Conservation (phyloP, 2,329 filamentous ascomycete genomes). For the Zalaria sp. region DNA sequence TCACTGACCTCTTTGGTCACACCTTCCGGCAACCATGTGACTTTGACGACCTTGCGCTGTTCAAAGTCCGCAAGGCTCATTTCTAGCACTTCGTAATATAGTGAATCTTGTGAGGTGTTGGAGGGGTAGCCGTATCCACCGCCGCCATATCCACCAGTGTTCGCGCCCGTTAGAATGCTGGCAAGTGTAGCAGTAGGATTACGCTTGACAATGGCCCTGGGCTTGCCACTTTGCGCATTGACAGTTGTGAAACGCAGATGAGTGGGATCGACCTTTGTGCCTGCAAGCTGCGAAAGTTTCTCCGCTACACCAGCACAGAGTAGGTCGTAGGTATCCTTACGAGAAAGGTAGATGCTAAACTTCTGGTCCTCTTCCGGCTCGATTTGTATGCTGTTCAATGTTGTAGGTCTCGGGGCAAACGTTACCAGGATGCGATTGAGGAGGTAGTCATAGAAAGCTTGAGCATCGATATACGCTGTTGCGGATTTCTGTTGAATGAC, state of each 20-base stretch:
- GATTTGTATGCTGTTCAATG: slow-evolving; percentile 17
- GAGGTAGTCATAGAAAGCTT: slow-evolving; percentile 86
- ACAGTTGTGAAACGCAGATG: slow-evolving; percentile 88
- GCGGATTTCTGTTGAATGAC: slow-evolving; percentile 6
- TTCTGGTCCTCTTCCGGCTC: slow-evolving; percentile 39
- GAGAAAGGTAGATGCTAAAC: slow-evolving; percentile 68
- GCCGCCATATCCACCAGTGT: slow-evolving; percentile 48
- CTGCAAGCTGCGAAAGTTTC: slow-evolving; percentile 36
- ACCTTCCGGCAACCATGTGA: slow-evolving; percentile 78
- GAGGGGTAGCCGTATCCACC: slow-evolving; percentile 53
- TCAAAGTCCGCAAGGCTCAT: slow-evolving; percentile 89
- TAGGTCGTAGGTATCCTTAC: slow-evolving; percentile 81
- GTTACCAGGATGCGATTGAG: slow-evolving; percentile 67
- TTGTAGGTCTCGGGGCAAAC: slow-evolving; percentile 51
- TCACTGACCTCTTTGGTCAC: slow-evolving; percentile 69
- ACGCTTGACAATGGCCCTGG: slow-evolving; percentile 67
- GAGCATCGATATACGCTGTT: slow-evolving; percentile 48
- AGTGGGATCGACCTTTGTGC: slow-evolving; percentile 52
- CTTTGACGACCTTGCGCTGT: slow-evolving; percentile 74
- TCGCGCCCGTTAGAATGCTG: slow-evolving; percentile 52
- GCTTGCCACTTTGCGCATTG: slow-evolving; percentile 59
- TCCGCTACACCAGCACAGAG: slow-evolving; percentile 73
- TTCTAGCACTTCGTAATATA: slow-evolving; percentile 89
- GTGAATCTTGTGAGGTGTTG: slow-evolving; percentile 47
- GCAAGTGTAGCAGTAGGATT: slow-evolving; percentile 54